Percentiles rank a stretch among this genome's conserved stretches.
Conservation (phyloP, 2,329 filamentous ascomycete species). For the Bertia moriformis region DNA sequence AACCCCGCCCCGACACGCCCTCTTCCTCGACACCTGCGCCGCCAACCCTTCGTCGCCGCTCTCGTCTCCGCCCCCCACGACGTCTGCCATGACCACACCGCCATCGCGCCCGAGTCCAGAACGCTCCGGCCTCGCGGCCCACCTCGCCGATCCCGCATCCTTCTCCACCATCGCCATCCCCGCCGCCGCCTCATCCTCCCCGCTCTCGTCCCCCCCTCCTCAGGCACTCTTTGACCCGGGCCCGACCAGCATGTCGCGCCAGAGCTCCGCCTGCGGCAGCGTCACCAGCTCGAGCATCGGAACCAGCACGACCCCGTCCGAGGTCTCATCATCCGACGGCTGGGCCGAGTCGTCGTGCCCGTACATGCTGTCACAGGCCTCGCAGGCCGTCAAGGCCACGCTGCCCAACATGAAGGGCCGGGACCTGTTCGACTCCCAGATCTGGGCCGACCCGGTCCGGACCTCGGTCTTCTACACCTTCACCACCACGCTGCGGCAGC, state of each 20-base stretch:
- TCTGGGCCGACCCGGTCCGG: slow-evolving; percentile 53
- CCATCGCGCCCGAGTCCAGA: too few relatives aligned
- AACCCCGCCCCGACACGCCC: too few relatives aligned
- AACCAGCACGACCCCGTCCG: slow-evolving; percentile 25
- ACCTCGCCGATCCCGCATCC: too few relatives aligned
- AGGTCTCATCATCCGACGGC: slow-evolving; percentile 21
- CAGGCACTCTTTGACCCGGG: slow-evolving; percentile 35
- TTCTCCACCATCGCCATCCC: background rate
- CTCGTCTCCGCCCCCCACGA: too few relatives aligned
- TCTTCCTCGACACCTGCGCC: too few relatives aligned
- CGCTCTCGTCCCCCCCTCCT: slow-evolving; percentile 40
- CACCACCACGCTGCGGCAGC: slow-evolving; percentile 51
- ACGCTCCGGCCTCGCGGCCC: too few relatives aligned
- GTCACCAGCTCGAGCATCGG: slow-evolving; percentile 27
- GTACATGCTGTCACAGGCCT: slow-evolving; percentile 9
- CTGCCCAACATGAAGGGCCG: slow-evolving; percentile 54
- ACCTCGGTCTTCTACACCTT: slow-evolving; percentile 64
- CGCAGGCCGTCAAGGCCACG: slow-evolving; percentile 6
- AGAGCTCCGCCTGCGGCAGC: slow-evolving; percentile 16
- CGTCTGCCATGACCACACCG: too few relatives aligned
- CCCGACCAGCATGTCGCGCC: slow-evolving; percentile 19
- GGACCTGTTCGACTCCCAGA: slow-evolving; percentile 56
- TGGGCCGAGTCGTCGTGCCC: slow-evolving; percentile 24
- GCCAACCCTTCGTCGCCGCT: too few relatives aligned
- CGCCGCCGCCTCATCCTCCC: slow-evolving; percentile 17